Evolutionary conservation across 78 protist species (phyloP).

Genomic region (Dictyostelium citrinum): DNA sequence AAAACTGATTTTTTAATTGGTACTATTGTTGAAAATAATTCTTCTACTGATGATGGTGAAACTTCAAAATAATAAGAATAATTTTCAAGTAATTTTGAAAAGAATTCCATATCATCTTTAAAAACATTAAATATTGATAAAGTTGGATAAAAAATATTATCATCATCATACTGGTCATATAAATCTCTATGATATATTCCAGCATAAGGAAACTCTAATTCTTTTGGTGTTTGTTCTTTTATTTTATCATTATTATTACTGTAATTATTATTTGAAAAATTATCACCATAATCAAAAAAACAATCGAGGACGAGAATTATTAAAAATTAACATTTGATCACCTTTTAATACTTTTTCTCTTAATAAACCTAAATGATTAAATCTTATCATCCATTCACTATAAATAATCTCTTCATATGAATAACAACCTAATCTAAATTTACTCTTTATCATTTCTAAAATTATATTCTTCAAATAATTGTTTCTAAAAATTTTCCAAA

Average conservation of each 20-base stretch:
- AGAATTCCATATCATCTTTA: not conserved
- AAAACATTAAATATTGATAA: not conserved
- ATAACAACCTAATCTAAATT: not conserved
- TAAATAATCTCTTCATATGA: not conserved
- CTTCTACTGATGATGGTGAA: not conserved
- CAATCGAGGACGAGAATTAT: not conserved
- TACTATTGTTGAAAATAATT: not conserved
- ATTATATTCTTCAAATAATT: too few species aligned
- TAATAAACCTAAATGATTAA: not conserved
- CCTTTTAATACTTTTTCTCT: not conserved
- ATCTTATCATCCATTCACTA: not conserved
- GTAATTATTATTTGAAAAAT: too few species aligned
- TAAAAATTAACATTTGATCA: not conserved
- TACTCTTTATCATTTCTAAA: not conserved
- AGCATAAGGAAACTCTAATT: not conserved
- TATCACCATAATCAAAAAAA: not conserved
- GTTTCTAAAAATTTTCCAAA: not conserved
- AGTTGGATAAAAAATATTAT: not conserved
- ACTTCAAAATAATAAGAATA: not conserved
- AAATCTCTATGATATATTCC: not conserved
- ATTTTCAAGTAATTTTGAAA: not conserved
- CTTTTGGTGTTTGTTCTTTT: not conserved
- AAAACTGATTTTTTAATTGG: not conserved
- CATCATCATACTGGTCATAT: not conserved
- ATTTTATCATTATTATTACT: not conserved